Base-by-base conservation (phyloP, 2,329 filamentous ascomycete species). In the Lasiodiplodia sp. region DNA sequence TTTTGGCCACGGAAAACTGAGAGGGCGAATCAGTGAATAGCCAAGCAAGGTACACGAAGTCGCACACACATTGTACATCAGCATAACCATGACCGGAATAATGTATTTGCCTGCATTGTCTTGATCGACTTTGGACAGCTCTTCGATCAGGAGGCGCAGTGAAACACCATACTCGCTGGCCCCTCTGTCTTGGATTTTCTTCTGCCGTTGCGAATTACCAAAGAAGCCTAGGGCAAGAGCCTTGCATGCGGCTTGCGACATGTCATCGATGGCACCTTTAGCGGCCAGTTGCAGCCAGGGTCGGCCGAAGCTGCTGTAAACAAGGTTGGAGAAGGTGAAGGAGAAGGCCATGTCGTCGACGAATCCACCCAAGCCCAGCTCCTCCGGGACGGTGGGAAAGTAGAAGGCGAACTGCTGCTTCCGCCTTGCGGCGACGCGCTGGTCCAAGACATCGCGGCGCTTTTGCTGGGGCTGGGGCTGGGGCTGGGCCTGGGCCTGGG, bases 261-360 rank as follows among this genome's bases (percentile, higher is more conserved):
- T 49, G 21, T 56, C 34, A 47, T 72, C 70, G 3, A 72, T 37
- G 28, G 21, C 25, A 7, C 66, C 67, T 47, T 56, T 49, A 11
- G 71, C 71, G 14, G 70, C 70, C 25, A 63, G 53, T 14, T 72
- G 69, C 37, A 72, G 62, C 70, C 70, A 72, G 2, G 70, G 69
- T 8, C 56, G 53, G 8, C 71, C 70, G 28, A 70, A 72, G 16
- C 66, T 72, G 31, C 69, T 66, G 69, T 69, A 72, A 4, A 71
- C 69, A 25, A 72, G 69, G 34, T 72, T 72, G 11, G 67, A 58
- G 44, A 72, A 66, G 56, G 71, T 64, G 53, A 71, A 71, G 8
- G 70, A 67, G 34, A 70, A 44, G 51, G 70, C 71, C 51, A 72
- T 67, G 64, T 72, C 69, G 18, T 64, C 51, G 28, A 69, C 56